Percentiles rank a stretch among this genome's conserved stretches.
Evolutionary conservation across 108 stramenopile genomes (phyloP).

Genomic region (Aurantiochytrium sp.): DNA sequence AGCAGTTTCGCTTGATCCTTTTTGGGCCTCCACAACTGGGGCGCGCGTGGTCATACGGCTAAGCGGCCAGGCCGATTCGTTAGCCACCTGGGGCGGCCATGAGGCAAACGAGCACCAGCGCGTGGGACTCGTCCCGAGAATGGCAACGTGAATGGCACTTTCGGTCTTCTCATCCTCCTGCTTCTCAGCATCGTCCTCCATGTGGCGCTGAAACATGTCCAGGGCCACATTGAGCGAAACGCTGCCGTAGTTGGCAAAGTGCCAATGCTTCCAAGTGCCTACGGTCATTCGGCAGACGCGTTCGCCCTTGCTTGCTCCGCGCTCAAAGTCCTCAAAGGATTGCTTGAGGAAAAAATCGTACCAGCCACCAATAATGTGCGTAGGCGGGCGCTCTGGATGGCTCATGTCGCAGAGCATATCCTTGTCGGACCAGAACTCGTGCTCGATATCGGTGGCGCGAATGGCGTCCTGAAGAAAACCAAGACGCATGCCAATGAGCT

Average conservation of each 20-base stretch:
- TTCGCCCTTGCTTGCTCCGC: not conserved
- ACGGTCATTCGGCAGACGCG: not conserved
- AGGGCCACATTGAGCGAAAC: not conserved
- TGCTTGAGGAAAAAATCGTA: slow-evolving; percentile 16
- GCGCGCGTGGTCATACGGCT: not conserved
- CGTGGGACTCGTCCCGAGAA: not conserved
- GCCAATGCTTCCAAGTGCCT: not conserved
- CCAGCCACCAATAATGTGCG: slow-evolving; percentile 1
- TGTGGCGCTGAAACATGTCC: not conserved
- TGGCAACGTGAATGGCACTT: not conserved
- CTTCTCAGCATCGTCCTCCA: not conserved
- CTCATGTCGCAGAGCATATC: not conserved
- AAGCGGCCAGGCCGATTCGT: not conserved
- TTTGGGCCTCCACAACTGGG: too few species aligned
- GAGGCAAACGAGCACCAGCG: not conserved
- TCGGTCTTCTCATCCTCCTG: not conserved
- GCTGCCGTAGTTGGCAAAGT: not conserved
- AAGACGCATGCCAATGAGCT: not conserved
- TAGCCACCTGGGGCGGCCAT: not conserved
- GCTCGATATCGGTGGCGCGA: not conserved
- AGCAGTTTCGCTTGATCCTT: not conserved
- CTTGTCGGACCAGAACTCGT: not conserved
- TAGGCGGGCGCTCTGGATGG: not conserved
- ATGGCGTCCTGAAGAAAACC: not conserved
- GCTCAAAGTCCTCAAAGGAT: not conserved